Evolutionary conservation across 2,329 filamentous ascomycete genomes (phyloP).

Genomic region (Incumbomyces delicatus): DNA sequence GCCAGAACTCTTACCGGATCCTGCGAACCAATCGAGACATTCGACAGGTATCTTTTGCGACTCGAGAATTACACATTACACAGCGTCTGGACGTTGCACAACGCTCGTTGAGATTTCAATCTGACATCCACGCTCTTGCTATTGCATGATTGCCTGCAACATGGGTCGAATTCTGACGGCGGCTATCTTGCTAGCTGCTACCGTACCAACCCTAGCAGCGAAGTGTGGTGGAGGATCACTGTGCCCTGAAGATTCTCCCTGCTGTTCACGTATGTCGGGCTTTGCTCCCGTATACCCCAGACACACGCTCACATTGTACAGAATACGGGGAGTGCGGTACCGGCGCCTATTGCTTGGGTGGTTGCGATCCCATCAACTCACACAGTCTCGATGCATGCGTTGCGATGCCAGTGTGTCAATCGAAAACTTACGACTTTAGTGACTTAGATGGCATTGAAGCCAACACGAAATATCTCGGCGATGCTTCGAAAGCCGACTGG

Average conservation of each 20-base stretch:
- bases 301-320: conserved; percentile 10
- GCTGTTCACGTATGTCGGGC: conserved; percentile 63
- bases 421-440: conserved; percentile 62
- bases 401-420: conserved; percentile 72
- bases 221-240: conserved; percentile 39
- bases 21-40: neutral
- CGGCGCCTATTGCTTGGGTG: conserved; percentile 89
- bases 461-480: conserved; percentile 77
- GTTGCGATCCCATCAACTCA: conserved; percentile 82
- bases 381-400: conserved; percentile 75
- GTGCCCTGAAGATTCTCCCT: conserved; percentile 64
- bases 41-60: neutral
- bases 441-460: conserved; percentile 58
- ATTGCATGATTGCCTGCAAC: neutral
- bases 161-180: conserved; percentile 6
- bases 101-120: neutral
- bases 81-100: neutral
- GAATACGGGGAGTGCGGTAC: conserved; percentile 90
- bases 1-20: neutral
- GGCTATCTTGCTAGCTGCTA: neutral
- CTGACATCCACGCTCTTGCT: neutral
- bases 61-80: neutral
- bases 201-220: conserved; percentile 1
- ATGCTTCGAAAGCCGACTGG: conserved; percentile 73
- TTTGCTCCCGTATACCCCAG: neutral